Conservation (phyloP, 768 basidiomycete genomes). For the Suillus tomentosus region DNA sequence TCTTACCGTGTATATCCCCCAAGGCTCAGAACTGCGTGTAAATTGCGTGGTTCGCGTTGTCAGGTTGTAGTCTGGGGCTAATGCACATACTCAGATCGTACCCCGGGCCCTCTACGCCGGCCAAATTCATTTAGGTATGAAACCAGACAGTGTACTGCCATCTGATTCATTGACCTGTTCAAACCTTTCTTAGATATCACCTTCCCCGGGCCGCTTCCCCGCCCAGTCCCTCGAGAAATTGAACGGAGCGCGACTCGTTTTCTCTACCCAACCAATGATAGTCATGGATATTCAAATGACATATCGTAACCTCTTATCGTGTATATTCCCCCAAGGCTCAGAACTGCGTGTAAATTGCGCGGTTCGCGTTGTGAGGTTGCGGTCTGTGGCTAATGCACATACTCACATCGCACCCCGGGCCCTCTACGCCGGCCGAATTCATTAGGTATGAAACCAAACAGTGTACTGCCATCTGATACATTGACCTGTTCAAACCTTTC, state of each 20-base stretch:
- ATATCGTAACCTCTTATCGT: too few species aligned
- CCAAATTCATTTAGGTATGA: neutral
- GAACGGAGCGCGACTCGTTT: slow-evolving; percentile 8
- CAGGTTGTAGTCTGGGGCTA: neutral
- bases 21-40: neutral
- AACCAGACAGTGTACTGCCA: neutral
- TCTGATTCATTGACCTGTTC: slow-evolving; percentile 6
- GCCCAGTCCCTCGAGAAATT: neutral
- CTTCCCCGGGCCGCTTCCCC: slow-evolving; percentile 2
- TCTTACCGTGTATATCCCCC: neutral
- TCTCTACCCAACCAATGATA: too few species aligned
- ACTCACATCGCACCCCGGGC: too few species aligned
- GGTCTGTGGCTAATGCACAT: too few species aligned
- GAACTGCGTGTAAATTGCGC: too few species aligned
- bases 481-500: slow-evolving; percentile 11
- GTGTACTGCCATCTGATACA: slow-evolving; percentile 5
- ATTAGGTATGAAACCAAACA: neutral
- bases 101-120: too few species aligned
- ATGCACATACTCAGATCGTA: neutral
- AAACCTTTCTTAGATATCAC: slow-evolving; percentile 12
- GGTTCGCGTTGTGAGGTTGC: too few species aligned
- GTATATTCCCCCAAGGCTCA: too few species aligned
- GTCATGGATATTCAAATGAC: too few species aligned
- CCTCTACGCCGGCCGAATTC: too few species aligned
- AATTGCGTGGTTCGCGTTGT: neutral